A percentile compares a stretch with the other conserved stretches of the same genome.
Conservation (phyloP, 148 eudicot genomes). For the Tetragonia tetragonoides region DNA sequence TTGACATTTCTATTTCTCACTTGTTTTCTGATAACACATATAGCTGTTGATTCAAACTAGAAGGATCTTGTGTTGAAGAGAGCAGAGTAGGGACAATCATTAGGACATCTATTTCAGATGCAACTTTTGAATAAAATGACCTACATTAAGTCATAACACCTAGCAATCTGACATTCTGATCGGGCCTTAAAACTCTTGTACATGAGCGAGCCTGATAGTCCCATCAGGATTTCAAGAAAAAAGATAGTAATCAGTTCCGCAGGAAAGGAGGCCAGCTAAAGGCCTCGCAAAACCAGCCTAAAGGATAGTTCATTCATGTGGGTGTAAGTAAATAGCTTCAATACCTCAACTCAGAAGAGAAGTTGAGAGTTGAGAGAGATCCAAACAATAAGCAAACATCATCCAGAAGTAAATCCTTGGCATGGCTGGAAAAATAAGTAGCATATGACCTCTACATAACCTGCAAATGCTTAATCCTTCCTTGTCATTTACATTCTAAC, state of each 20-base stretch:
- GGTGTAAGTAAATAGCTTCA: background rate
- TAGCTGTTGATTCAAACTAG: too few relatives aligned
- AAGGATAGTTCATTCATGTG: constrained; percentile 9
- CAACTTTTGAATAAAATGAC: background rate
- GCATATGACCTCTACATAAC: constrained; percentile 12
- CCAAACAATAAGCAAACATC: constrained; percentile 10
- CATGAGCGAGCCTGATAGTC: background rate
- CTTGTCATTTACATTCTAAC: constrained; percentile 26
- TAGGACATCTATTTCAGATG: background rate
- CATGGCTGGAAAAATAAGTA: constrained; percentile 8
- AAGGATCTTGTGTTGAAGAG: too few relatives aligned
- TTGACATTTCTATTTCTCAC: too few relatives aligned
- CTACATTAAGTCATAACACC: background rate
- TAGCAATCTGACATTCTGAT: background rate
- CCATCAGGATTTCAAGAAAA: background rate
- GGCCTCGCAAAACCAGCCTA: background rate
- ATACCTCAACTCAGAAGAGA: background rate
- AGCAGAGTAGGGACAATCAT: too few relatives aligned
- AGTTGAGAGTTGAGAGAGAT: background rate
- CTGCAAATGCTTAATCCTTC: constrained; percentile 11
- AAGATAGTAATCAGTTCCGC: background rate
- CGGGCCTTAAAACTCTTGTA: background rate
- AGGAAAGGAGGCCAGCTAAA: background rate
- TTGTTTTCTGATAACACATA: too few relatives aligned
- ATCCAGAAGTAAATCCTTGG: constrained; percentile 11